A percentile compares a stretch with the other conserved stretches of the same genome.
Conservation (phyloP, 352 stramenopile genomes). For the Pythium angustatum region DNA sequence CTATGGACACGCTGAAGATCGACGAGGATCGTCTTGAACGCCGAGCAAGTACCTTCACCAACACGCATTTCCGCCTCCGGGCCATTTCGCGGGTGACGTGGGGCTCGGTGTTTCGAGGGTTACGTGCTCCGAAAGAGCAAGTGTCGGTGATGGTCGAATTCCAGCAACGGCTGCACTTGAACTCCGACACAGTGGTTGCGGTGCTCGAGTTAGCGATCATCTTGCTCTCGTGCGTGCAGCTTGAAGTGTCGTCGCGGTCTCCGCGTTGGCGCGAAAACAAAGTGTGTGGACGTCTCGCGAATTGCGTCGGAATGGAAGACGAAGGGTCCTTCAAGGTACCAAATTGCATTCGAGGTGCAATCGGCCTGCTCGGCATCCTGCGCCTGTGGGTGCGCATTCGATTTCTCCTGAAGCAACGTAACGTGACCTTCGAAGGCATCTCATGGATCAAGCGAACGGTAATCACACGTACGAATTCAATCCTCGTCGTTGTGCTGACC, state of each 20-base stretch:
- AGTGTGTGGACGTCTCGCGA: conserved; percentile 26
- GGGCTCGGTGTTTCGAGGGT: conserved; percentile 16
- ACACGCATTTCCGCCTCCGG: neutral
- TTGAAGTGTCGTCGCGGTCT: conserved; percentile 38
- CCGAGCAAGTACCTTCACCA: neutral
- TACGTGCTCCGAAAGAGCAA: conserved; percentile 14
- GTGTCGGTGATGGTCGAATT: conserved; percentile 29
- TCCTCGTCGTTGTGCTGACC: neutral
- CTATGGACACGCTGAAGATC: neutral
- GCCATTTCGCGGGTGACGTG: conserved; percentile 27
- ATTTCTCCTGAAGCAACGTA: conserved; percentile 26
- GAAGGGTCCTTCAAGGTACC: conserved; percentile 42
- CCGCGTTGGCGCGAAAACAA: conserved; percentile 57
- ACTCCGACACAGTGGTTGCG: conserved; percentile 43
- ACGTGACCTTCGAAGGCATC: neutral
- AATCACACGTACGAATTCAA: neutral
- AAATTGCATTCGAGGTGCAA: conserved; percentile 35
- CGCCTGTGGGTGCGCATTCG: conserved; percentile 31
- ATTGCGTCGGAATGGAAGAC: conserved; percentile 38
- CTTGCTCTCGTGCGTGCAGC: conserved; percentile 41
- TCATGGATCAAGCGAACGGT: conserved; percentile 25
- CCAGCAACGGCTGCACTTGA: conserved; percentile 44
- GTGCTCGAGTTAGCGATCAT: conserved; percentile 48
- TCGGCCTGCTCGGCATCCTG: conserved; percentile 25
- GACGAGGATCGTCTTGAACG: neutral